These are phyloP conservation scores for Boletus subcaerulescens DNA, from an alignment of 768 basidiomycete genomes.

Conservation along the genomic window DNA sequence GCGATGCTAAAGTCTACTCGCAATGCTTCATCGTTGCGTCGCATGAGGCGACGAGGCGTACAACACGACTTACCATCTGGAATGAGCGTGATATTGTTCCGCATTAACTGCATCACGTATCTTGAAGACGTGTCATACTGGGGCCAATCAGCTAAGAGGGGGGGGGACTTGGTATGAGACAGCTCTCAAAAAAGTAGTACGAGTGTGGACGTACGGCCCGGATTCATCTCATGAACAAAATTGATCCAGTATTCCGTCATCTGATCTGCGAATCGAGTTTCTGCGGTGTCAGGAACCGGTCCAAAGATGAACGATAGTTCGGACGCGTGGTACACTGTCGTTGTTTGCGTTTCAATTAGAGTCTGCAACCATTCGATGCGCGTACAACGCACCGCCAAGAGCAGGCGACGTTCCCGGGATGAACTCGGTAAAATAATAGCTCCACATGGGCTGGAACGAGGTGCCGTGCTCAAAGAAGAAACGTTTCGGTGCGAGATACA, in stretches of 20 bases:
- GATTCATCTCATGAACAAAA: slow-evolving; percentile 54
- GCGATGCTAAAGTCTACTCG: slow-evolving; percentile 7
- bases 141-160: slow-evolving; percentile 39
- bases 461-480: slow-evolving; percentile 51
- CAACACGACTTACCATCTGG: slow-evolving; percentile 40
- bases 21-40: not conserved
- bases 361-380: not conserved
- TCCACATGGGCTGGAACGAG: slow-evolving; percentile 46
- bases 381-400: slow-evolving; percentile 42
- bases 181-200: not conserved
- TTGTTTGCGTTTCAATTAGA: not conserved
- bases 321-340: slow-evolving; percentile 16
- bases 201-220: slow-evolving; percentile 42
- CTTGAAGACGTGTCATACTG: slow-evolving; percentile 35
- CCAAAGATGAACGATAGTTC: slow-evolving; percentile 31
- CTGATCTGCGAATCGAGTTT: slow-evolving; percentile 45
- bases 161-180: not conserved
- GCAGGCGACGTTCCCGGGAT: slow-evolving; percentile 50
- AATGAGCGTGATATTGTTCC: slow-evolving; percentile 52
- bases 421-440: slow-evolving; percentile 54
- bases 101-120: slow-evolving; percentile 47
- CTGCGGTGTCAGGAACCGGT: slow-evolving; percentile 40
- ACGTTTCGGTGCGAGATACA: slow-evolving; percentile 51
- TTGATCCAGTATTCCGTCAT: slow-evolving; percentile 54
- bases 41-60: not conserved